Evolutionary conservation across 352 stramenopile species (phyloP).

Genomic region (Phytophthora fragariaefolia): DNA sequence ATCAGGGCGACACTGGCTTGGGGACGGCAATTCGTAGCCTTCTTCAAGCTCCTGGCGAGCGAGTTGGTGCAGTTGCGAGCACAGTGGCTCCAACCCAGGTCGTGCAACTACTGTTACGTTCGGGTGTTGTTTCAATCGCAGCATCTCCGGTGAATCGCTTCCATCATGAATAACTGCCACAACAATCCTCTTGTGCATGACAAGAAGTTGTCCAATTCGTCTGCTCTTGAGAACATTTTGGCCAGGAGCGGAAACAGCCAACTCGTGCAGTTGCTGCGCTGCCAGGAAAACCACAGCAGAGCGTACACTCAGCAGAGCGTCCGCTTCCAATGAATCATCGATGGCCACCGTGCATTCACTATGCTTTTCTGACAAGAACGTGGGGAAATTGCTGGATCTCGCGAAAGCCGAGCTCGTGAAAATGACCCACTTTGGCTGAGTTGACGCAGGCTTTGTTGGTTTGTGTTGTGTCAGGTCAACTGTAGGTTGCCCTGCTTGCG

Average conservation of each 20-base stretch:
- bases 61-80: conserved; percentile 35
- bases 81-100: conserved; percentile 19
- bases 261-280: conserved; percentile 26
- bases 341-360: conserved; percentile 34
- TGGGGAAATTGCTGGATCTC: conserved; percentile 30
- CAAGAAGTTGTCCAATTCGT: conserved; percentile 37
- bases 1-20: conserved; percentile 19
- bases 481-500: conserved; percentile 2
- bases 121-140: conserved; percentile 35
- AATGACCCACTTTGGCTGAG: conserved; percentile 29
- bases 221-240: conserved; percentile 39
- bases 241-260: conserved; percentile 21
- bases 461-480: conserved; percentile 26
- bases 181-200: conserved; percentile 66
- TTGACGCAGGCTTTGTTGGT: conserved; percentile 1
- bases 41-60: conserved; percentile 40
- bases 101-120: conserved; percentile 39
- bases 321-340: conserved; percentile 53
- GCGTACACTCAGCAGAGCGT: conserved; percentile 54
- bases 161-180: conserved; percentile 43
- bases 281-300: conserved; percentile 37
- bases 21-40: conserved; percentile 47
- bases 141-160: conserved; percentile 15
- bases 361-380: conserved; percentile 27
- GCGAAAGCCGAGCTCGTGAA: conserved; percentile 44